phyloP scores from a whole-genome alignment of 352 stramenopile species.

The Pythium aristosporum region DNA sequence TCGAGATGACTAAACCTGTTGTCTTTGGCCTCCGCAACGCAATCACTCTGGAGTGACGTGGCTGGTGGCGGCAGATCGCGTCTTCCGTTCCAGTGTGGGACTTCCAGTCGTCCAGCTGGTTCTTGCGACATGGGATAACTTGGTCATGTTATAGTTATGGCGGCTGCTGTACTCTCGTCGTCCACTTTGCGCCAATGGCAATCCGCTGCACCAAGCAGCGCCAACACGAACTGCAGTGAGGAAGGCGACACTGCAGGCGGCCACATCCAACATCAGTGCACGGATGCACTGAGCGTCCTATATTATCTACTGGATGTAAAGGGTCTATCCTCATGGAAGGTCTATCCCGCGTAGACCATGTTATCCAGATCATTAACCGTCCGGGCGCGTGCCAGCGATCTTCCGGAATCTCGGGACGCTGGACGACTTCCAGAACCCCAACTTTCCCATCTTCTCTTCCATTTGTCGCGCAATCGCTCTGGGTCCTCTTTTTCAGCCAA shows the following conservation, averaged over 20 bases:
- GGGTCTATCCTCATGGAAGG: too few relatives aligned
- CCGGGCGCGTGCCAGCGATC: neutral
- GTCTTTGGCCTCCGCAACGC: neutral
- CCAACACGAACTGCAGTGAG: neutral
- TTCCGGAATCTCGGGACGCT: neutral
- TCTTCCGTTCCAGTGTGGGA: neutral
- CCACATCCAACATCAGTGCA: too few relatives aligned
- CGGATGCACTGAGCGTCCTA: too few relatives aligned
- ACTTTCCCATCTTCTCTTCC: neutral
- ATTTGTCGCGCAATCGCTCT: conserved; percentile 25
- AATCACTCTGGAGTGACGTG: conserved; percentile 5
- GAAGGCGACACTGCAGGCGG: too few relatives aligned
- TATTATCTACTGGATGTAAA: too few relatives aligned
- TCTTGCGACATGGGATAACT: conserved; percentile 10
- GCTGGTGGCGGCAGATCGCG: neutral
- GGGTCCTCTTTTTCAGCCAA: conserved; percentile 18
- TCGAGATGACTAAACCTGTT: neutral
- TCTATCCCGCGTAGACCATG: too few relatives aligned
- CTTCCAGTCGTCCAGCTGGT: conserved; percentile 7
- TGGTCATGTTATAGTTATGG: conserved; percentile 4
- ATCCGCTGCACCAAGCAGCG: conserved; percentile 9
- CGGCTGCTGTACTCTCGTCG: neutral
- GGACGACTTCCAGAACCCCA: neutral
- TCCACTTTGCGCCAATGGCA: conserved; percentile 4
- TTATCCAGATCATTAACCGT: neutral